Evolutionary conservation across 169 alveolate species (phyloP).

Genomic region (Eimeria mitis): DNA sequence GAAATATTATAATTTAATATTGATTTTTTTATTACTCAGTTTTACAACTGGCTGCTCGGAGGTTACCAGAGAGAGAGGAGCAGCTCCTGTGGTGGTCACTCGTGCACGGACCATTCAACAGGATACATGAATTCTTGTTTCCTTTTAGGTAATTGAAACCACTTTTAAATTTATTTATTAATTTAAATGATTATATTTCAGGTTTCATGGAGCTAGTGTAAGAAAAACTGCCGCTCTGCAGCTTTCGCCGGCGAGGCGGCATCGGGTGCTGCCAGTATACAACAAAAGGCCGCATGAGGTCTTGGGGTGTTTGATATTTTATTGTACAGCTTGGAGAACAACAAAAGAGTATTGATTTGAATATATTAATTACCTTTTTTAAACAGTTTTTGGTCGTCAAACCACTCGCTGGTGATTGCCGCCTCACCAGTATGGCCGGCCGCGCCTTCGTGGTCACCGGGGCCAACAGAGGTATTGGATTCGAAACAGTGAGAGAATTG

Average conservation of each 20-base stretch:
- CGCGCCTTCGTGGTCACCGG: conserved; percentile 69
- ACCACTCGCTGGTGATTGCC: neutral
- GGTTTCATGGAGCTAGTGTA: neutral
- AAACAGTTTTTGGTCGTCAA: neutral
- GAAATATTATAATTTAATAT: no score
- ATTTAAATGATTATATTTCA: neutral
- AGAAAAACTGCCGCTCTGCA: no score
- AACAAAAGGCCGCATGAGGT: neutral
- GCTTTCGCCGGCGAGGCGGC: neutral
- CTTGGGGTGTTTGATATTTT: neutral
- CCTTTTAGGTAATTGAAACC: neutral
- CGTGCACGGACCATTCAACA: neutral
- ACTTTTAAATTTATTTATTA: neutral
- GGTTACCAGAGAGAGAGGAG: neutral
- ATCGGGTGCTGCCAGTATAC: neutral
- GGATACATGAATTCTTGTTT: neutral
- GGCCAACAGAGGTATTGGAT: conserved; percentile 75
- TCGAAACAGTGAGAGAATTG: conserved; percentile 25
- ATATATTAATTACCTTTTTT: neutral
- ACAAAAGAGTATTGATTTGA: no score
- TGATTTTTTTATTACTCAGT: neutral
- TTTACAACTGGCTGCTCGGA: neutral
- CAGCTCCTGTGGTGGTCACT: neutral
- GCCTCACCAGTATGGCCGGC: neutral
- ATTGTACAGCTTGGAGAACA: no score